Evolutionary conservation across 768 basidiomycete genomes (phyloP), one percentile per base, ranked within the genome.

Genomic region (Leucogyrophana mollusca): DNA sequence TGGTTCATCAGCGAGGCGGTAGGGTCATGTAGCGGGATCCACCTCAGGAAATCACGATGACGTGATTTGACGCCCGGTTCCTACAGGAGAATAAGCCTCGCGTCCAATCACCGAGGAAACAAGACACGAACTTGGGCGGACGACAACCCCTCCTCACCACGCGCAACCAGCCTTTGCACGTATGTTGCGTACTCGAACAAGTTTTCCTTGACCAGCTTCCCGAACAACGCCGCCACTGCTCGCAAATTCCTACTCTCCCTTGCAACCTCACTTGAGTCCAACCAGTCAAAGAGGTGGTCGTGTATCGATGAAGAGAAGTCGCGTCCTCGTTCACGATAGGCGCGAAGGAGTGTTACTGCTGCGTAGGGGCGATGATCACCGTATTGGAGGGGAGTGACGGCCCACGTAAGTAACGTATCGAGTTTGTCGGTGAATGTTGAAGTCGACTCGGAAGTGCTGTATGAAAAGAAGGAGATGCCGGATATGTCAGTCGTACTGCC

Each of bases 281-380:
- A 66, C 90, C 90, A 93, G 41, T 86, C 81, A 54, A 93, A 90
- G 9, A 93, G 66, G 49, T 81, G 73, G 51, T 90, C 85, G 52
- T 92, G 90, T 6, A 92, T 66, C 45, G 80, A 75, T 45, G 79
- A 77, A 13, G 73, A 68, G n/a, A 74, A 67, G 45, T 84, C 80
- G 13, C 85, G 76, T 16, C 83, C 78, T 49, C 73, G 78, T 43
- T 79, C 76, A 27, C 80, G 73, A 76, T 86, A 87, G 24, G 73
- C 70, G 3, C 70, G 72, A 41, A 91, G 78, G 33, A 91, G 72
- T 16, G 84, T 84, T 7, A 79, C 82, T 2, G 84, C 87, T 22
- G 82, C 88, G 56, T 84, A 86, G 1, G 86, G 80, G 25, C 90
- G 74, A 54, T 91, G 90, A 35, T 90, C 84, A 9, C 90, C 90